Evolutionary conservation across 345 rosid species (phyloP), one percentile per base, ranked within the genome.

Genomic region (Litchi chinensis): DNA sequence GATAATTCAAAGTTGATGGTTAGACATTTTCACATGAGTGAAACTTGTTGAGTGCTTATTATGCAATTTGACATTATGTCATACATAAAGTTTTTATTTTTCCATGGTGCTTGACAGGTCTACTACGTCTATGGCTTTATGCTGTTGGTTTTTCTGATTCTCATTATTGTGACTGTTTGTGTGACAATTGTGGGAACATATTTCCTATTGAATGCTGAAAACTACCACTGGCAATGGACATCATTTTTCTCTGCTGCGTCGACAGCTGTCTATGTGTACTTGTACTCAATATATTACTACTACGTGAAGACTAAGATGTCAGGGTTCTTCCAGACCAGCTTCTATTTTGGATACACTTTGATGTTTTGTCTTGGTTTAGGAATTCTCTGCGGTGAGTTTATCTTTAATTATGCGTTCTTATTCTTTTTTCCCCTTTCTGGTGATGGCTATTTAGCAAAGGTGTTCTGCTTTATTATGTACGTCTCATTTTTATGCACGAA

Each of bases 171-270:
- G 65, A 91, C 98, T 26, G 91, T 92, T 67, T 94, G 98, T 77
- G 98, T 94, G 62, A 92, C 98, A 77, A 92, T 94, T 1, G 98
- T 91, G 84, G 98, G 98, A 37, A 90, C 98, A 7, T 94, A 94
- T 81, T 94, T 92, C 91, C 81, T 94, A 80, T 91, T 94, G 73
- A 94, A 94, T 80, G 98, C 98, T 50, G 98, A 94, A 88, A 94
- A 94, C 76, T 94, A 94, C 82, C 97, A 94, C 85, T 94, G 98
- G 98, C 98, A 94, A 80, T 94, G 98, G 98, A 94, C 98, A 0
- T 94, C 98, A 32, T 94, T 92, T 80, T 89, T 91, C 86, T 92
- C 98, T 39, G 98, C 98, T 73, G 98, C 98, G 26, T 94, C 98
- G 59, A 94, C 98, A 56, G 94, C 98, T 46, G 93, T 92, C 70